Conservation (phyloP, 371 early-diverging fungal genomes). For the Mucor racemosus region DNA sequence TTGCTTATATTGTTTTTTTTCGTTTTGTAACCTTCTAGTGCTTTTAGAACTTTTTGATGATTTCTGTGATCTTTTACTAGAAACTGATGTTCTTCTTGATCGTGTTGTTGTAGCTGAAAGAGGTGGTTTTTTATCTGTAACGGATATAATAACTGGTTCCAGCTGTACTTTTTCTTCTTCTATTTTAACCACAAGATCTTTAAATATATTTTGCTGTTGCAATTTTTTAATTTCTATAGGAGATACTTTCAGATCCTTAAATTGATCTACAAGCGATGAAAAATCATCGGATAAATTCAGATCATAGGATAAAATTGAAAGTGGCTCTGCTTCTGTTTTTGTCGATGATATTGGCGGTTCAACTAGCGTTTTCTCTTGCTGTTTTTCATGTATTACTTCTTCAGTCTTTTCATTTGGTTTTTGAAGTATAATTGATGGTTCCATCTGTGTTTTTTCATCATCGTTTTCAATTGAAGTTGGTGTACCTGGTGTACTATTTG, state of each 20-base stretch:
- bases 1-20: slow-evolving; percentile 7
- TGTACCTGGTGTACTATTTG: slow-evolving; percentile 5
- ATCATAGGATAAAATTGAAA: slow-evolving; percentile 16
- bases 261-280: slow-evolving; percentile 24
- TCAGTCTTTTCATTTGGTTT: slow-evolving; percentile 7
- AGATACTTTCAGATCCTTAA: slow-evolving; percentile 18
- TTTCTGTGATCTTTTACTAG: slow-evolving; percentile 27
- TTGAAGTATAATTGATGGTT: background rate
- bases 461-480: background rate
- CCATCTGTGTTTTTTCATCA: slow-evolving; percentile 4
- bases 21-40: slow-evolving; percentile 10
- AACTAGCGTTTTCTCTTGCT: slow-evolving; percentile 8
- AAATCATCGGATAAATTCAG: slow-evolving; percentile 31
- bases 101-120: background rate
- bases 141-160: slow-evolving; percentile 5
- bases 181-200: background rate
- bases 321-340: background rate
- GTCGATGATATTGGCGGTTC: slow-evolving; percentile 13
- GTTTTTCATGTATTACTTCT: background rate
- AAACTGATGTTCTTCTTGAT: slow-evolving; percentile 18
- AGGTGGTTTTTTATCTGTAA: background rate
- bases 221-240: background rate
- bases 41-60: slow-evolving; percentile 16
- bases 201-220: background rate
- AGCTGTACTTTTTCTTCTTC: slow-evolving; percentile 12